Evolutionary conservation across 306 rosid genomes (phyloP).

Genomic region (Betula pendula): DNA sequence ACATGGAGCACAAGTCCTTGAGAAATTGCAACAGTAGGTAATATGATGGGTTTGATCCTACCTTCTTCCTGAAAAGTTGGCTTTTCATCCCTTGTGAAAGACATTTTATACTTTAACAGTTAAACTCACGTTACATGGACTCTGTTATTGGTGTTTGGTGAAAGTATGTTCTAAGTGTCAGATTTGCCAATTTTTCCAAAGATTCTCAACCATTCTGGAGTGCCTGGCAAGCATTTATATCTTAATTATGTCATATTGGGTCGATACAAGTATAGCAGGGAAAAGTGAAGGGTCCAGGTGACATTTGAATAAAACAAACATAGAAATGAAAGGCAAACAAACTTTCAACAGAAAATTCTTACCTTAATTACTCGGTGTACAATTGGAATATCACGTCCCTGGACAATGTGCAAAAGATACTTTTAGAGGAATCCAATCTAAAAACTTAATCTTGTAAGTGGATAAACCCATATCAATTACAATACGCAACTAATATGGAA

Average conservation of each 20-base stretch:
- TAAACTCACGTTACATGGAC: background rate
- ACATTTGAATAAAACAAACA: slow-evolving; percentile 8
- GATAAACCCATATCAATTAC: background rate
- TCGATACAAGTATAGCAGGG: background rate
- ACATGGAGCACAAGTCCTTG: background rate
- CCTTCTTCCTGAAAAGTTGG: background rate
- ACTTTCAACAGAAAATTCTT: slow-evolving; percentile 15
- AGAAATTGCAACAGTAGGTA: background rate
- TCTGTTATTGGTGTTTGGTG: background rate
- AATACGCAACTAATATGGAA: no score
- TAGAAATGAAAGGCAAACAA: slow-evolving; percentile 6
- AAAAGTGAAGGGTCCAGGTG: background rate
- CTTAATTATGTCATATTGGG: background rate
- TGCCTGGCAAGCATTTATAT: background rate
- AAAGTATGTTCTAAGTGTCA: background rate
- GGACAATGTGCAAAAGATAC: slow-evolving; percentile 24
- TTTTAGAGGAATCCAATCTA: background rate
- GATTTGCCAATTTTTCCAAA: background rate
- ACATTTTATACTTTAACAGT: background rate
- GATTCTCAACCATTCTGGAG: background rate
- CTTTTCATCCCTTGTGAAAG: background rate
- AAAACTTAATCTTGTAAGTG: background rate
- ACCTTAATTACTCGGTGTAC: slow-evolving; percentile 83
- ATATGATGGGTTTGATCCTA: background rate
- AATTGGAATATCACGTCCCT: slow-evolving; percentile 79